Base-by-base conservation (phyloP, 768 basidiomycete species). In the Royoungia palumana region DNA sequence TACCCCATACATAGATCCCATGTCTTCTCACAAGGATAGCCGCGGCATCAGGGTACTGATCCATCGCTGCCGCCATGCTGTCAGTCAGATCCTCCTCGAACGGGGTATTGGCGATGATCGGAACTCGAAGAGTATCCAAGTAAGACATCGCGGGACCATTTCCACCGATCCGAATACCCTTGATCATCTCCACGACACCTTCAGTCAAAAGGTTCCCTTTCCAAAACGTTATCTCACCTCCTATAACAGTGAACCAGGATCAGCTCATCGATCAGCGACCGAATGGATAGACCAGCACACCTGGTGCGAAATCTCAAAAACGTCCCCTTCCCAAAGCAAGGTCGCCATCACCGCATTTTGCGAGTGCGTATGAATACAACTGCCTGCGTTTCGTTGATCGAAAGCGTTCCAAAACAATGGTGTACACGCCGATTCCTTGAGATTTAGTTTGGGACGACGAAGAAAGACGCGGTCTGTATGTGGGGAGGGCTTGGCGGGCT, bases 381-480 rank as follows among this genome's bases (percentile, higher is more conserved):
- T 89, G 1, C 87, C 87, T 2, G 91, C 89, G 50, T 77, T 72
- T 19, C 89, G 75, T 54, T 88, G 69, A 27, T 85, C 84, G 62
- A 92, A 94, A 3, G 91, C 89, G 61, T 91, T 92, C 89, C 89
- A 94, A 73, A 94, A 94, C 14, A 93, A 72, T 12, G 92, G 92
- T 0, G 91, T 93, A 65, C 92, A 94, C 0, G 87, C 87, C 1
- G 86, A 89, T 60, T 94, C 89, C 59, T 89, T 92, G 51, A 94
- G 74, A 49, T 82, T 78, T 52, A 74, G 64, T 11, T 74, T 71
- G 10, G 92, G 90, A 22, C 84, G 81, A 44, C 91, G 80, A 43
- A 94, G 78, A 66, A 92, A 91, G 46, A 84, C 73, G 44, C 90
- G 78, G 61, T 88, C 83, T 10, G 80, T 74, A 54, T 84, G 77